phyloP scores from a whole-genome alignment of 768 basidiomycete genomes.

The Wakefieldia striispora region DNA sequence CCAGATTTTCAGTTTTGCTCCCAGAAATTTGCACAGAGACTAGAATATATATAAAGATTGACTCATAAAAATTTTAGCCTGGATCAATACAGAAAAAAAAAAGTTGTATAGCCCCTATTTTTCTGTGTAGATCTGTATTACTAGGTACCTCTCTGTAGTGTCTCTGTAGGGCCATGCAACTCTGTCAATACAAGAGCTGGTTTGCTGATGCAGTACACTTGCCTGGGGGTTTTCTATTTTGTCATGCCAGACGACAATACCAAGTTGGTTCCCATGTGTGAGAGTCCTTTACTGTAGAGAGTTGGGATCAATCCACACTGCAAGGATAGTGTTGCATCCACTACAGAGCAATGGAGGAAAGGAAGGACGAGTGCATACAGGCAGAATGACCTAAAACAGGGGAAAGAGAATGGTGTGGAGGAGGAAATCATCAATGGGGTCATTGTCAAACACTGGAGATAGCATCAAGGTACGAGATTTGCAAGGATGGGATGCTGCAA shows the following conservation, averaged over 20 bases:
- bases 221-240: conserved; percentile 62
- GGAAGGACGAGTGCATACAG: conserved; percentile 54
- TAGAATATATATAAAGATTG: too few relatives aligned
- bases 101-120: too few relatives aligned
- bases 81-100: too few relatives aligned
- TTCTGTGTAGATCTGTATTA: too few relatives aligned
- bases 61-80: too few relatives aligned
- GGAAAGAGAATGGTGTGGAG: conserved; percentile 45
- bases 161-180: too few relatives aligned
- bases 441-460: conserved; percentile 58
- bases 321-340: conserved; percentile 43
- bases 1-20: too few relatives aligned
- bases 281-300: conserved; percentile 49
- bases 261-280: conserved; percentile 41
- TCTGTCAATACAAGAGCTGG: too few relatives aligned
- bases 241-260: conserved; percentile 49
- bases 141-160: too few relatives aligned
- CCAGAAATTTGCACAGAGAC: too few relatives aligned
- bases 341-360: conserved; percentile 52
- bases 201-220: conserved; percentile 39
- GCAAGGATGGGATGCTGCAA: too few relatives aligned
- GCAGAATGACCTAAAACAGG: conserved; percentile 40
- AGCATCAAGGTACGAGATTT: background rate
- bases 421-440: conserved; percentile 56
- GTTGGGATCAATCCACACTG: conserved; percentile 39